A percentile compares a stretch with the other conserved stretches of the same genome.
Conservation (phyloP, 768 basidiomycete species). For the Crepidotus variabilis region DNA sequence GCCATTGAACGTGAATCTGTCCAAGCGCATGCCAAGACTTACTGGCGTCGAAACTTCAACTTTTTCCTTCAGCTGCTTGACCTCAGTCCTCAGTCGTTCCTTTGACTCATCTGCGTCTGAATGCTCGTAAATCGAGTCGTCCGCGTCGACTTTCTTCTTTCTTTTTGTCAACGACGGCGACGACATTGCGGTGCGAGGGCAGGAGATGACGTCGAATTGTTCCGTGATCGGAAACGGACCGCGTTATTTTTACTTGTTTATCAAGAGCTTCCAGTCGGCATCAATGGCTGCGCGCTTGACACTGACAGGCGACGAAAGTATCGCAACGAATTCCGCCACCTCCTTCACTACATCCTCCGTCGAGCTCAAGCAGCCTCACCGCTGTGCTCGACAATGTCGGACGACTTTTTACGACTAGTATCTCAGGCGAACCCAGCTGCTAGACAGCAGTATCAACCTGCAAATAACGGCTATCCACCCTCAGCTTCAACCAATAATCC, state of each 20-base stretch:
- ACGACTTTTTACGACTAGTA: constrained; percentile 74
- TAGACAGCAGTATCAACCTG: constrained; percentile 40
- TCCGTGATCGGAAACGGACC: not conserved
- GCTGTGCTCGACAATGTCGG: constrained; percentile 40
- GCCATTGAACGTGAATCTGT: too few relatives aligned
- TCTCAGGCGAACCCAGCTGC: constrained; percentile 68
- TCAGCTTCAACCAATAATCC: constrained; percentile 33
- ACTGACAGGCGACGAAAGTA: not conserved
- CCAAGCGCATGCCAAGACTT: too few relatives aligned
- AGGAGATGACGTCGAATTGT: not conserved
- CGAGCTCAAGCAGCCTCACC: not conserved
- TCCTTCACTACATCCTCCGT: not conserved
- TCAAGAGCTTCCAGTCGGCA: not conserved
- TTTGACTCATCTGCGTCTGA: constrained; percentile 10
- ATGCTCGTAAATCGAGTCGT: not conserved
- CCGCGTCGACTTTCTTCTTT: not conserved
- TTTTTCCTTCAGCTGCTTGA: constrained; percentile 15
- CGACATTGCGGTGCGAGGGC: not conserved
- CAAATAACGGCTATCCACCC: constrained; percentile 61
- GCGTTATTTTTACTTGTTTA: constrained; percentile 1
- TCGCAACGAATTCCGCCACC: not conserved
- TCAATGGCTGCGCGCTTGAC: not conserved
- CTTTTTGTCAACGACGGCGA: constrained; percentile 2
- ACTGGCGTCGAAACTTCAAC: constrained; percentile 7
- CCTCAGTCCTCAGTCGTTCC: constrained; percentile 13